Base-by-base conservation (phyloP, 140 eudicot species). In the Stevia rebaudiana region DNA sequence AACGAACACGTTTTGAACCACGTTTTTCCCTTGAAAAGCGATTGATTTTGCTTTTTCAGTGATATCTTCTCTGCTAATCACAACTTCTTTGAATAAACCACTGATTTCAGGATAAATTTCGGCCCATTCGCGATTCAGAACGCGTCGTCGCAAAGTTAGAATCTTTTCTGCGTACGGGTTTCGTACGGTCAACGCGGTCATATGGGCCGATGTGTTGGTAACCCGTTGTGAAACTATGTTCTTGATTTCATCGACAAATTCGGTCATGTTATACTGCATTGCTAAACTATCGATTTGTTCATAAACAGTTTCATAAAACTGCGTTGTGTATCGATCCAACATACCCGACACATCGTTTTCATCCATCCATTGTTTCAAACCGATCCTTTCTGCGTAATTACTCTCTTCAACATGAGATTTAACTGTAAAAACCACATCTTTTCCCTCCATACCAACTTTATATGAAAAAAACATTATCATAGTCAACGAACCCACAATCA, bases 291-390 rank as follows among this genome's bases (percentile, higher is more conserved):
- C 99, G 35, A 94, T 82, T 67, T 88, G 99, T 3, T 88, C 89
- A 15, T 87, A 83, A 1, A 85, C 78, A 3, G 99, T 88, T 23
- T 79, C 94, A 10, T 85, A 94, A 22, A 88, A 71, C 79, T 80
- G 86, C 0, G 79, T 78, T 3, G 94, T 72, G 60, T 94, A 94
- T 50, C 37, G 73, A 76, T 94, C 95, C 64, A 94, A 81, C 90
- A 88, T 94, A 6, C 82, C 94, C 11, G 99, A 88, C 60, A 94
- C 95, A 76, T 94, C 99, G 36, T 94, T 85, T 39, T 85, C 95
- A 52, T 85, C 86, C 90, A 94, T 83, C 97, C 99, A 88, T 61
- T 83, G 65, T 71, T 81, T 94, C 65, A 94, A 74, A 2, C 99
- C 99, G n/a, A 88, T 85, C 74, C 74, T 88, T 73, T 92, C 99